These are phyloP conservation scores for Eucalyptus pauciflora DNA, from an alignment of 345 rosid genomes.

Conservation along the genomic window DNA sequence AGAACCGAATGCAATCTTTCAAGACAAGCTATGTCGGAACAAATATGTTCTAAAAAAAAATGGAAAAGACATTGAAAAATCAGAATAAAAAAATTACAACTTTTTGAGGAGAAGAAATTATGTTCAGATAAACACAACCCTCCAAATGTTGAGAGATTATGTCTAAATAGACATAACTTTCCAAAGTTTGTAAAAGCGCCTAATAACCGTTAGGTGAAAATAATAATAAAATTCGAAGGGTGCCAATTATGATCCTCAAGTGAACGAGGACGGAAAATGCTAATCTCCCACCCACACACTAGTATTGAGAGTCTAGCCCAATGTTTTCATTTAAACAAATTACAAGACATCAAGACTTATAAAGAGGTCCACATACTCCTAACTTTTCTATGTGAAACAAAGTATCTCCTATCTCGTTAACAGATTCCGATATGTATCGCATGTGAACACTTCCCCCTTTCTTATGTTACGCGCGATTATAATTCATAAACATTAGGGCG, in stretches of 20 bases:
- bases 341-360: background rate
- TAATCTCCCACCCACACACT: background rate
- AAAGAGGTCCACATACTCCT: background rate
- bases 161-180: background rate
- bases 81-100: too few species aligned
- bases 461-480: accelerated
- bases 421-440: background rate
- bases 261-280: accelerated
- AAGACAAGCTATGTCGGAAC: accelerated
- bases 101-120: too few species aligned
- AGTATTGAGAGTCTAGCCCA: background rate
- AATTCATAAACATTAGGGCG: accelerated
- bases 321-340: too few species aligned
- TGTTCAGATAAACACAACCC: background rate
- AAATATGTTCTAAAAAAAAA: too few species aligned
- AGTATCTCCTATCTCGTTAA: background rate
- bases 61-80: background rate
- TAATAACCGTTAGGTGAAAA: background rate
- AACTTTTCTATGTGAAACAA: too few species aligned
- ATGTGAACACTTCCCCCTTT: background rate
- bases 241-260: background rate
- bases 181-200: background rate
- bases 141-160: background rate
- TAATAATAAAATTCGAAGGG: background rate
- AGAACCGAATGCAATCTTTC: background rate